Conservation (phyloP, 1,284 basidiomycete genomes). For the Tausonia pullulans region DNA sequence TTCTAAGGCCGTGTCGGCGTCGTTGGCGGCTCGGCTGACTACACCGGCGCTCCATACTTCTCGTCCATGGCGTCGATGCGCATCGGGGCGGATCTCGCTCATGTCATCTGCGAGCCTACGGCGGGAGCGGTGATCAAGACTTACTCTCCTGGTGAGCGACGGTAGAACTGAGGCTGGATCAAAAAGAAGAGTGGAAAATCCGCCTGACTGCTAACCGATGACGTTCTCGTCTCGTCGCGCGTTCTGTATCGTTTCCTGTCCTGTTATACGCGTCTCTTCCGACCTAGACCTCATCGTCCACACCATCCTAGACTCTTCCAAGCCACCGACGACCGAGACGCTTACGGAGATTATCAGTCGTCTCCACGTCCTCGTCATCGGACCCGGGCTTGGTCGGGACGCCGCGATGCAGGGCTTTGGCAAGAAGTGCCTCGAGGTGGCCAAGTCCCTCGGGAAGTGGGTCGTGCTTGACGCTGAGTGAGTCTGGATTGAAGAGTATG, state of each 20-base stretch:
- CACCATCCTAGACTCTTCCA: conserved; percentile 51
- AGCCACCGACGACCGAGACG: conserved; percentile 29
- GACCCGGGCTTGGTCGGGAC: conserved; percentile 83
- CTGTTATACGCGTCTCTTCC: neutral
- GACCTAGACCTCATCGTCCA: conserved; percentile 82
- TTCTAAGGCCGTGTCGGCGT: conserved; percentile 69
- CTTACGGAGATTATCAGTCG: conserved; percentile 62
- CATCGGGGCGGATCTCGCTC: conserved; percentile 83
- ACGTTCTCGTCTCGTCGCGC: neutral
- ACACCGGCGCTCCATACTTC: conserved; percentile 94
- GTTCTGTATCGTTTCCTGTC: neutral
- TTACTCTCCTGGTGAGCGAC: conserved; percentile 50
- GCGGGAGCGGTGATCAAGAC: conserved; percentile 88
- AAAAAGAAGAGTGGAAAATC: too few relatives aligned
- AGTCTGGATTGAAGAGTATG: conserved; percentile 2
- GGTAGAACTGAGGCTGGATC: neutral
- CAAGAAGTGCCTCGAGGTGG: conserved; percentile 39
- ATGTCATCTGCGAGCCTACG: conserved; percentile 89
- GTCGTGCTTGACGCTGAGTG: conserved; percentile 86
- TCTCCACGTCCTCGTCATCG: conserved; percentile 82
- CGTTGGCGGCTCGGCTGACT: conserved; percentile 84
- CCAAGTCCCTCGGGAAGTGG: conserved; percentile 55
- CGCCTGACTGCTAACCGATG: too few relatives aligned
- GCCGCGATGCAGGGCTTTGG: conserved; percentile 72
- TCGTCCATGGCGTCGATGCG: conserved; percentile 76